Percentiles rank a stretch among this genome's conserved stretches.
Conservation (phyloP, 805 yeast species). For the Blastobotrys americana region DNA sequence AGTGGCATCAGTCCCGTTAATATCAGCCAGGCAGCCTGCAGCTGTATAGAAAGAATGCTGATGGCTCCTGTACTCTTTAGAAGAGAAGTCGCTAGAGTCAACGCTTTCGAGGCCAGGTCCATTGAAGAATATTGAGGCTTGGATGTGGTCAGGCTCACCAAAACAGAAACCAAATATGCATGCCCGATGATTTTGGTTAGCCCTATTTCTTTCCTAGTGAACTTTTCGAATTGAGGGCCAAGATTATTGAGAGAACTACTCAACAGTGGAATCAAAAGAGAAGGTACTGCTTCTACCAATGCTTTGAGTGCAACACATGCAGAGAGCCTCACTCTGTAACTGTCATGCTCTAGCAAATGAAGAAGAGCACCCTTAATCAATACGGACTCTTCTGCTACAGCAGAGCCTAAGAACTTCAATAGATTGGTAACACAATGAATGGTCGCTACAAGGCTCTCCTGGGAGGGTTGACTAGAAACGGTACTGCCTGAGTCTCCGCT, state of each 20-base stretch:
- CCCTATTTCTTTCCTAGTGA: conserved; percentile 14
- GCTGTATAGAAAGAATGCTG: conserved; percentile 31
- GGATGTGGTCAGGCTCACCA: conserved; percentile 22
- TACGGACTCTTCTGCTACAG: conserved; percentile 19
- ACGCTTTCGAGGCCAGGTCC: conserved; percentile 39
- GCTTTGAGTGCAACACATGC: conserved; percentile 13
- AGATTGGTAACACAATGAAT: conserved; percentile 19
- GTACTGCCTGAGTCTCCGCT: no score
- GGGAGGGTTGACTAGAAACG: conserved; percentile 21
- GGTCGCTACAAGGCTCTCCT: conserved; percentile 20
- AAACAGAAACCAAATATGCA: conserved; percentile 24
- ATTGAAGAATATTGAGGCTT: conserved; percentile 37
- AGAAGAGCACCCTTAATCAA: conserved; percentile 10
- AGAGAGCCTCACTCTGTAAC: conserved; percentile 14
- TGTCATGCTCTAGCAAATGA: conserved; percentile 13
- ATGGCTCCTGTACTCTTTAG: conserved; percentile 31
- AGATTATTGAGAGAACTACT: conserved; percentile 17
- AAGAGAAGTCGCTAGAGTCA: conserved; percentile 39
- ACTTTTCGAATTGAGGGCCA: conserved; percentile 19
- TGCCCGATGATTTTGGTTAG: conserved; percentile 23
- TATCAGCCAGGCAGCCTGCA: conserved; percentile 53
- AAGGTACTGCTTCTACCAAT: conserved; percentile 20
- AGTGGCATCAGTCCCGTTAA: conserved; percentile 58
- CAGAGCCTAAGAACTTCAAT: conserved; percentile 26
- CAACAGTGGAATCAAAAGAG: conserved; percentile 19